Conservation (phyloP, 768 basidiomycete species). For the Tulasnella calospora region DNA sequence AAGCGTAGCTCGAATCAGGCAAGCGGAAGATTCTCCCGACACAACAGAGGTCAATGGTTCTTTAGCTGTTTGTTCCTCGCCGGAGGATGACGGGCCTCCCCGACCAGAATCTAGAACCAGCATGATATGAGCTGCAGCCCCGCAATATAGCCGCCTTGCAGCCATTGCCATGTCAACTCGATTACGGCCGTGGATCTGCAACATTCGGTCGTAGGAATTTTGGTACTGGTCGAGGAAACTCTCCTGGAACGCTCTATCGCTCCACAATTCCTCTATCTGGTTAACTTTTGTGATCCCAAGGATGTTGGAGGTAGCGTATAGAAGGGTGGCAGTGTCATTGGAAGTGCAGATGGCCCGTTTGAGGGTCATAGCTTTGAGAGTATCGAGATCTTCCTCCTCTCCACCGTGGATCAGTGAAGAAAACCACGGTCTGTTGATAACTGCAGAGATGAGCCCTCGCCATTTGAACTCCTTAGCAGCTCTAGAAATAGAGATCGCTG, state of each 20-base stretch:
- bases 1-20: no score
- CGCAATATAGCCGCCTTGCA: not conserved
- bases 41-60: no score
- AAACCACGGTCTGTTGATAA: not conserved
- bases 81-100: no score
- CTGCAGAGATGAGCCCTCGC: not conserved
- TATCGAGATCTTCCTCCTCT: not conserved
- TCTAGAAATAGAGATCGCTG: not conserved
- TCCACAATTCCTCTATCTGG: not conserved
- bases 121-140: not conserved
- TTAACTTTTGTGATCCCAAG: not conserved
- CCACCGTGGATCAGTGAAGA: not conserved
- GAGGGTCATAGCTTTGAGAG: not conserved
- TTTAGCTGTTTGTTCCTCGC: no score
- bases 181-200: not conserved
- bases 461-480: not conserved
- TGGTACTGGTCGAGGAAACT: not conserved
- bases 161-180: not conserved
- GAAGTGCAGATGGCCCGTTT: not conserved
- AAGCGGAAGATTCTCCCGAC: no score
- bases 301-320: not conserved
- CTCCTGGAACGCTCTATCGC: not conserved
- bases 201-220: not conserved
- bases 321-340: not conserved
- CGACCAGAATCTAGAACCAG: not conserved